These are phyloP conservation scores for Boletus reticulatus DNA, from an alignment of 768 basidiomycete species.

Conservation along the genomic window DNA sequence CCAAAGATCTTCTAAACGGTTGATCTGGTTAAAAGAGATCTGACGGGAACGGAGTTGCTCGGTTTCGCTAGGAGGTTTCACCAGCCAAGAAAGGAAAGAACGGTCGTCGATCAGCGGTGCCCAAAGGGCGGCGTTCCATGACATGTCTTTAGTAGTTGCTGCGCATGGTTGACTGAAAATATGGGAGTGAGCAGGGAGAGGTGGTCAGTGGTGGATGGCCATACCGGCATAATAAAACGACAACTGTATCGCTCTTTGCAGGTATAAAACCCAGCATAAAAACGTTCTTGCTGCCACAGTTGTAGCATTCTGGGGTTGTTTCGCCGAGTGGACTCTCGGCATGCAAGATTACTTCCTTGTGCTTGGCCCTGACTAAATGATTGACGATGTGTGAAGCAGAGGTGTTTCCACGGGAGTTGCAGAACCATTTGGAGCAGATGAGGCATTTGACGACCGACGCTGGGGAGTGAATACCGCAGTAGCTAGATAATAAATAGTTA, in stretches of 20 bases:
- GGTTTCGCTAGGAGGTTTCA: constrained; percentile 94
- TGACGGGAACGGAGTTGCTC: constrained; percentile 96
- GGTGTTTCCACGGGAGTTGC: constrained; percentile 97
- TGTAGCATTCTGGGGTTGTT: constrained; percentile 98
- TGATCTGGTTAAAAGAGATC: constrained; percentile 96
- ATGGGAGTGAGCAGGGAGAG: neutral
- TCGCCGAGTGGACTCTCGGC: constrained; percentile 94
- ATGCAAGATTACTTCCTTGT: constrained; percentile 97
- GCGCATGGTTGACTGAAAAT: constrained; percentile 89
- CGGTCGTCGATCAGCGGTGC: constrained; percentile 98
- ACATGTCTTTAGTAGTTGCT: constrained; percentile 94
- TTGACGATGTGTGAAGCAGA: constrained; percentile 99
- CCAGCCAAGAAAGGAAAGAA: constrained; percentile 98
- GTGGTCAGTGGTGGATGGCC: constrained; percentile 19
- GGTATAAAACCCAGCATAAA: constrained; percentile 99
- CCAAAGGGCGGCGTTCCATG: constrained; percentile 98
- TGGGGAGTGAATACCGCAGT: constrained; percentile 97
- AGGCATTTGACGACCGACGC: constrained; percentile 96
- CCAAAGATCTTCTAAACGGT: constrained; percentile 97
- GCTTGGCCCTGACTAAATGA: constrained; percentile 97
- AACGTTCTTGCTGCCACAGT: constrained; percentile 98
- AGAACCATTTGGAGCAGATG: constrained; percentile 94
- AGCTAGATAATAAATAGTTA: constrained; percentile 48
- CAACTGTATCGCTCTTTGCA: constrained; percentile 98
- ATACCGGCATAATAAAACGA: constrained; percentile 93